phyloP scores from a whole-genome alignment of 805 yeast species.

The Lipomyces sp. region DNA sequence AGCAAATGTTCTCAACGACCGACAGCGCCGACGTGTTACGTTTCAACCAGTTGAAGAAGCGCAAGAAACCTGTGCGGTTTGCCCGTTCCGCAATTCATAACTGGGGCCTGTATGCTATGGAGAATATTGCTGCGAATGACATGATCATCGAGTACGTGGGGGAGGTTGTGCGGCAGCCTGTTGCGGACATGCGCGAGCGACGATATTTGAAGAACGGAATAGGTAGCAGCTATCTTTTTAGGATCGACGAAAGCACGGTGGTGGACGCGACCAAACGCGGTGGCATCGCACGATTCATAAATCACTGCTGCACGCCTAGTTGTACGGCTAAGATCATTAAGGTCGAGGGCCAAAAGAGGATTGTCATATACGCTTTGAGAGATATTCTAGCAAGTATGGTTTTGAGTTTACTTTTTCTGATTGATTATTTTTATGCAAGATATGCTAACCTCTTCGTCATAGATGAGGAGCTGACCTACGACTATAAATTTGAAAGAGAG shows the following conservation, averaged over 20 bases:
- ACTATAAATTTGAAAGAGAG: constrained; percentile 82
- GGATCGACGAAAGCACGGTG: constrained; percentile 90
- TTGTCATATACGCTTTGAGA: constrained; percentile 87
- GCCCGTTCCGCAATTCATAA: constrained; percentile 96
- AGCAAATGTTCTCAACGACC: constrained; percentile 65
- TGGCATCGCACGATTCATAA: constrained; percentile 93
- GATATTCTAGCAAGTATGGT: constrained; percentile 84
- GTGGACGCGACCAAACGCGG: constrained; percentile 97
- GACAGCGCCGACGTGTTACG: constrained; percentile 72
- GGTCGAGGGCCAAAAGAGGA: constrained; percentile 89
- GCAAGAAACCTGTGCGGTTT: constrained; percentile 93
- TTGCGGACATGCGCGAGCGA: constrained; percentile 88
- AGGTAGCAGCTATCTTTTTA: constrained; percentile 88
- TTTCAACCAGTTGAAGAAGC: constrained; percentile 79
- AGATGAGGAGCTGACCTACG: constrained; percentile 79
- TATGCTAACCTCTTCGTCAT: constrained; percentile 2
- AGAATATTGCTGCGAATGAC: constrained; percentile 91
- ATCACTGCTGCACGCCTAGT: constrained; percentile 96
- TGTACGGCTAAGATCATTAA: constrained; percentile 95
- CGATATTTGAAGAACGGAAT: constrained; percentile 85
- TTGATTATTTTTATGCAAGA: neutral
- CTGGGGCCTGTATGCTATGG: constrained; percentile 96
- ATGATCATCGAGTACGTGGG: constrained; percentile 99
- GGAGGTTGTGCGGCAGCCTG: constrained; percentile 86
- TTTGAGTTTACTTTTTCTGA: neutral